Evolutionary conservation across 148 eudicot genomes (phyloP), one percentile per base, ranked within the genome.

Genomic region (Hydrangea macrophylla): DNA sequence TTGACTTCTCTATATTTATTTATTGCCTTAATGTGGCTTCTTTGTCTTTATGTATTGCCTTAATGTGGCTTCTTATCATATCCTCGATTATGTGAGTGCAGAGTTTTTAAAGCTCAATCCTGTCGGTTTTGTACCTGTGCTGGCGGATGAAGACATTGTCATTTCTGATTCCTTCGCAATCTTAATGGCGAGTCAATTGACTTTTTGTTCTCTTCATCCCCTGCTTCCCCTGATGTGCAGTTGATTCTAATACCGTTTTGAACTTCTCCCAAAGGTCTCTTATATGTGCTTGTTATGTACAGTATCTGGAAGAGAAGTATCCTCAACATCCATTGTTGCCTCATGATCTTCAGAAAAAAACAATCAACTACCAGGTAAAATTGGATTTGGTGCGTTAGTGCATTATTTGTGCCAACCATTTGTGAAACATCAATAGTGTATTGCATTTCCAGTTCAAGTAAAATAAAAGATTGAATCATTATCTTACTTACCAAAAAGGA

Each of bases 291-390:
- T 30, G 0, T 62, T 33, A 23, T 65, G 7, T 57, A 39, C 83
- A 90, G 98, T 88, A 90, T 74, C 75, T 93, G 68, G 98, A 90
- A 71, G 98, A 90, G 76, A 93, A 83, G 82, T 93, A 84, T 78
- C 95, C 95, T 69, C 89, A 90, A 79, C 80, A 73, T 64, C 85
- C 89, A 25, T 75, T 90, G 79, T 67, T 93, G 74, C 97, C 98
- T 57, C 63, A 67, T 64, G 92, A 93, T 82, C 78, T 81, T 67
- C 87, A 86, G 82, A 77, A 75, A 70, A 88, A 81, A 76, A 90
- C 90, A 37, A 67, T 93, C 51, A 90, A 88, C 63, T 88, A 81
- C 77, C 98, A 90, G 92, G 98, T 93, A 60, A 58, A n/a, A 56
- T 1, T 55, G 24, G 35, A 59, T 45, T 4, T 54, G 15, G n/a